Evolutionary conservation across 805 yeast genomes (phyloP).

Genomic region (Lachancea kluyveri): DNA sequence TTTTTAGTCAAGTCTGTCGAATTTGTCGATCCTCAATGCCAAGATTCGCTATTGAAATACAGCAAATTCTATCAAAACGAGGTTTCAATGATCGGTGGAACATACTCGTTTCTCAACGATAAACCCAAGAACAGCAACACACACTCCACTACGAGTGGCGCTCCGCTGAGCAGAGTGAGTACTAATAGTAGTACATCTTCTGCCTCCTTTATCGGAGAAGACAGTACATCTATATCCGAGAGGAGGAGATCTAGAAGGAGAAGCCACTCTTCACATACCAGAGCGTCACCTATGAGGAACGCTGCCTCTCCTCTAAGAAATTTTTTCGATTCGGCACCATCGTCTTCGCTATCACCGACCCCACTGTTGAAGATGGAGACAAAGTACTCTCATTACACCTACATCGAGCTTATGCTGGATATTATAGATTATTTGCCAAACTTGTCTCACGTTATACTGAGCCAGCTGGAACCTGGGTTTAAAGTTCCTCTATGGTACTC

Average conservation of each 20-base stretch:
- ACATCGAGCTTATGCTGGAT: constrained; percentile 34
- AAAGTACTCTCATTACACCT: constrained; percentile 24
- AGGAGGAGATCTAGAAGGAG: constrained; percentile 1
- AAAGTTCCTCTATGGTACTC: constrained; percentile 42
- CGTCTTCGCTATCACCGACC: too few species aligned
- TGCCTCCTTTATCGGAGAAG: too few species aligned
- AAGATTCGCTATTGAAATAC: constrained; percentile 29
- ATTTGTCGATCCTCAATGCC: constrained; percentile 28
- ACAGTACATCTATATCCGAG: too few species aligned
- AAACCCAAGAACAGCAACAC: too few species aligned
- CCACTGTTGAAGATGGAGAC: constrained; percentile 16
- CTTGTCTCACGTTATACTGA: constrained; percentile 34
- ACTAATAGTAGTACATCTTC: constrained; percentile 1
- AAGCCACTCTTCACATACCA: too few species aligned
- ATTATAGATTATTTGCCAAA: constrained; percentile 44
- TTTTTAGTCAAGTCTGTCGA: constrained; percentile 24
- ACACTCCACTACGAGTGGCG: too few species aligned
- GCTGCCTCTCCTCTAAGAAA: too few species aligned
- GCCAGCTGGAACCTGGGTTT: constrained; percentile 47
- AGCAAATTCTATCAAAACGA: constrained; percentile 21
- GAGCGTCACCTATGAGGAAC: too few species aligned
- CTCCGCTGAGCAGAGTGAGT: constrained; percentile 1
- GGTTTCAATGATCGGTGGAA: constrained; percentile 22
- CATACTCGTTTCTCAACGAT: constrained; percentile 14
- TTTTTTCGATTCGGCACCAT: too few species aligned